Evolutionary conservation across 2,329 filamentous ascomycete genomes (phyloP).

Genomic region (Calonectria leucothoes): DNA sequence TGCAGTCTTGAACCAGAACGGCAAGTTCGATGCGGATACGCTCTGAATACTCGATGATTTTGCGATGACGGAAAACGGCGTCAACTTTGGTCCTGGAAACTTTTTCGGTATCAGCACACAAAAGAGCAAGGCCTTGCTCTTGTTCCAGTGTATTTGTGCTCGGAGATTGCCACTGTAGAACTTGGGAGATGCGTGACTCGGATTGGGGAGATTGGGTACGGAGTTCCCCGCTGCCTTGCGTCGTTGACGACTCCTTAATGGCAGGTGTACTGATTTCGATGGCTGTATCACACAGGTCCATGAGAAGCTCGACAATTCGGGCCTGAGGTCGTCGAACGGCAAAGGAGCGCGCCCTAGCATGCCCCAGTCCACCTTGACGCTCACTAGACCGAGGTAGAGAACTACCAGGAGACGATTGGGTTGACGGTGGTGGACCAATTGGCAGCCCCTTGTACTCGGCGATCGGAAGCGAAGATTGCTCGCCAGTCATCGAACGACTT

Average conservation of each 20-base stretch:
- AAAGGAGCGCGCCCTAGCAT: slow-evolving; percentile 86
- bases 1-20: slow-evolving; percentile 93
- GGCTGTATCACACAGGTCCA: slow-evolving; percentile 95
- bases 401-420: slow-evolving; percentile 77
- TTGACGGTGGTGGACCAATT: slow-evolving; percentile 82
- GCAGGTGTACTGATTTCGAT: slow-evolving; percentile 94
- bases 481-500: slow-evolving; percentile 70
- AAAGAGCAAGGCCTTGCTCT: slow-evolving; percentile 85
- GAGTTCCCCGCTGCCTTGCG: slow-evolving; percentile 76
- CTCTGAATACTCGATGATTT: slow-evolving; percentile 95
- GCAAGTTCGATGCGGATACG: slow-evolving; percentile 95
- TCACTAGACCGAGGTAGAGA: slow-evolving; percentile 79
- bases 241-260: slow-evolving; percentile 83
- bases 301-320: slow-evolving; percentile 91
- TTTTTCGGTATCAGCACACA: slow-evolving; percentile 92
- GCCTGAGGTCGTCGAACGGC: slow-evolving; percentile 90
- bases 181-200: slow-evolving; percentile 92
- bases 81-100: slow-evolving; percentile 91
- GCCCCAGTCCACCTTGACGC: slow-evolving; percentile 81
- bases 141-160: slow-evolving; percentile 92
- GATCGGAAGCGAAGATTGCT: slow-evolving; percentile 62
- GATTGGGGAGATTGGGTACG: slow-evolving; percentile 96
- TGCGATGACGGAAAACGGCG: slow-evolving; percentile 88
- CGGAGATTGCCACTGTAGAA: slow-evolving; percentile 96
- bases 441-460: slow-evolving; percentile 90